phyloP scores from a whole-genome alignment of 768 basidiomycete species.

The Tylopilus rubrobrunneus region DNA sequence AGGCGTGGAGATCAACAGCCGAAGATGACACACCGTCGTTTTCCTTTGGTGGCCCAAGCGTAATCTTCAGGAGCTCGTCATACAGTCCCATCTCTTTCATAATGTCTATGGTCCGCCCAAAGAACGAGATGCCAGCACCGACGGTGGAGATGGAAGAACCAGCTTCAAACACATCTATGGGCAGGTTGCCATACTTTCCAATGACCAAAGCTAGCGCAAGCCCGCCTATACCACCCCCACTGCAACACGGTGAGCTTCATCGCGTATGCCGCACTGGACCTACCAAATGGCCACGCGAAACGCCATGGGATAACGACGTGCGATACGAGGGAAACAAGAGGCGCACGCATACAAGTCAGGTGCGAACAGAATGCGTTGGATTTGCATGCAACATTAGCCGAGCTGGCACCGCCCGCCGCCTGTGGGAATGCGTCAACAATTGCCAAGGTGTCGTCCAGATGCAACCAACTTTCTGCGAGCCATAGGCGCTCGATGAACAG shows the following conservation, averaged over 20 bases:
- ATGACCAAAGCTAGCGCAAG: conserved; percentile 17
- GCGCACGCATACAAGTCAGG: neutral
- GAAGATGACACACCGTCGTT: neutral
- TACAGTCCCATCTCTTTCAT: neutral
- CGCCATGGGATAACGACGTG: neutral
- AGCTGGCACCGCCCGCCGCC: too few relatives aligned
- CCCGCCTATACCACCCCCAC: conserved; percentile 40
- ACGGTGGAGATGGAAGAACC: neutral
- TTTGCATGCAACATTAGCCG: too few relatives aligned
- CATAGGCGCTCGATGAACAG: too few relatives aligned
- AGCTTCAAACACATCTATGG: neutral
- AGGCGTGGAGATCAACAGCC: too few relatives aligned
- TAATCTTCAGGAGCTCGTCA: neutral
- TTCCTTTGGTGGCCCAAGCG: neutral
- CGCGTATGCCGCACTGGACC: neutral
- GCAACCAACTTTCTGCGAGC: too few relatives aligned
- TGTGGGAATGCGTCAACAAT: too few relatives aligned
- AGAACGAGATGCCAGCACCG: neutral
- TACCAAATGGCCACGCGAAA: conserved; percentile 20
- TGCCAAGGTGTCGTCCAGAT: too few relatives aligned
- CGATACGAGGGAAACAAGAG: too few relatives aligned
- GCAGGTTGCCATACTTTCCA: conserved; percentile 12
- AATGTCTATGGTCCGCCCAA: neutral
- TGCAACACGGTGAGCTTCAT: conserved; percentile 6
- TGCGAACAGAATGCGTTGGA: too few relatives aligned